These are phyloP conservation scores for Talaromyces pinophilus DNA, from an alignment of 2,329 filamentous ascomycete genomes.

Conservation along the genomic window DNA sequence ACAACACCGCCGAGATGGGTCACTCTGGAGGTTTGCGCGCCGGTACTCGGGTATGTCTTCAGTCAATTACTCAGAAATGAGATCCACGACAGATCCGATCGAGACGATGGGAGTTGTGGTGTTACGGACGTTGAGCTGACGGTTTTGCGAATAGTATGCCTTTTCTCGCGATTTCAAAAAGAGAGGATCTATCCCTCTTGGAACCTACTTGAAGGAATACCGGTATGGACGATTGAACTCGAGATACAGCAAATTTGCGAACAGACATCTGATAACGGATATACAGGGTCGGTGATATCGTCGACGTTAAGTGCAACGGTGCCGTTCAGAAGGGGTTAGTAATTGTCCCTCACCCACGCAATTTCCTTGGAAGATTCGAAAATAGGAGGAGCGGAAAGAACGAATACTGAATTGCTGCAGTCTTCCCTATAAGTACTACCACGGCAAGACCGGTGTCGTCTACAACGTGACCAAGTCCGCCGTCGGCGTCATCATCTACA, in stretches of 20 bases:
- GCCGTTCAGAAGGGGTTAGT: conserved; percentile 95
- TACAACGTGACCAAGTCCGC: conserved; percentile 99
- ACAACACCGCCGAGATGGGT: conserved; percentile 70
- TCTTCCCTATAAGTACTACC: conserved; percentile 99
- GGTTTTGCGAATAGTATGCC: conserved; percentile 64
- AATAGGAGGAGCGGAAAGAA: not conserved
- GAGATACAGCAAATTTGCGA: not conserved
- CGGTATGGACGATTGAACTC: conserved; percentile 58
- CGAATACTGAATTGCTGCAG: conserved; percentile 48
- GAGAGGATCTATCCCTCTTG: conserved; percentile 90
- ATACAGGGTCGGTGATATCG: conserved; percentile 88
- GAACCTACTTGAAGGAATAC: conserved; percentile 93
- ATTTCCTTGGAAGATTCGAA: not conserved
- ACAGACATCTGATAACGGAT: conserved; percentile 47
- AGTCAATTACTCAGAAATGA: not conserved
- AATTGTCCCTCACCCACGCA: conserved; percentile 26
- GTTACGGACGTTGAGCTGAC: conserved; percentile 35
- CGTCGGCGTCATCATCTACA: conserved; percentile 98
- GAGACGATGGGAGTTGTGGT: not conserved
- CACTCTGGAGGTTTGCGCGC: conserved; percentile 83
- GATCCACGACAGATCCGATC: not conserved
- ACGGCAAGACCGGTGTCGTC: conserved; percentile 97
- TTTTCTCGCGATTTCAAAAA: conserved; percentile 94
- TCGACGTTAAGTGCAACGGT: conserved; percentile 98
- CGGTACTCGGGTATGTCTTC: conserved; percentile 72